A percentile compares a stretch with the other conserved stretches of the same genome.
These are phyloP conservation scores for Hapsidospora chrysogenum DNA, from an alignment of 495 filamentous ascomycete genomes.

Conservation along the genomic window DNA sequence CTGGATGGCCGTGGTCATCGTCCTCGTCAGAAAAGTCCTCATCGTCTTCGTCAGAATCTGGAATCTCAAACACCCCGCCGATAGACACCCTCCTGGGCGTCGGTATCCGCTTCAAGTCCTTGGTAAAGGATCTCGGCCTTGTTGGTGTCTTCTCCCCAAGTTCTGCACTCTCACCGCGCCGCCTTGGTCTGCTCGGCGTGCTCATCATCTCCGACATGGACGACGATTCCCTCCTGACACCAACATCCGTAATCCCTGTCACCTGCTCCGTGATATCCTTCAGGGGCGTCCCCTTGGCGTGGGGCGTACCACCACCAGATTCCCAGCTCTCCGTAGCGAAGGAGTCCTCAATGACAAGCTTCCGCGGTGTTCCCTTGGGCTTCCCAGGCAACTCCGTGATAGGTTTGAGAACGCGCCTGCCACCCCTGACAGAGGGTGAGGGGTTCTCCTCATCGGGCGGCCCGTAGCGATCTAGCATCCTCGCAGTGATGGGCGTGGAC, in stretches of 20 bases:
- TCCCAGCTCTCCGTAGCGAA: background rate
- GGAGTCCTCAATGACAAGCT: background rate
- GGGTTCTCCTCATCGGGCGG: background rate
- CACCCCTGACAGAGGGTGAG: no score
- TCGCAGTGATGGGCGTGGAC: background rate
- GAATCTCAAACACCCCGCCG: background rate
- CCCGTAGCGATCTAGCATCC: background rate
- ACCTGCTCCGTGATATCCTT: background rate
- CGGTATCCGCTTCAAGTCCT: no score
- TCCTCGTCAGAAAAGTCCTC: background rate
- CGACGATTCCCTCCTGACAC: no score
- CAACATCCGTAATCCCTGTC: no score
- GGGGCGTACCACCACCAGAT: background rate
- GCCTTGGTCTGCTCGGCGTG: background rate
- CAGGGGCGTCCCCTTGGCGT: background rate
- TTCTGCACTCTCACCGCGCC: no score
- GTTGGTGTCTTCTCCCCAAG: no score
- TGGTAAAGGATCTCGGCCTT: no score
- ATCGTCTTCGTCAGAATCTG: conserved; percentile 1
- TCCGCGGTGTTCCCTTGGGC: no score
- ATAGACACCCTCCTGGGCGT: no score
- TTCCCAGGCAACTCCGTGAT: no score
- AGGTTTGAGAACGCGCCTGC: no score
- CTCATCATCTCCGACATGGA: background rate
- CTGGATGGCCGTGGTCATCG: background rate